These are phyloP conservation scores for Candida smagusa DNA, from an alignment of 1,139 yeast species.

Conservation along the genomic window DNA sequence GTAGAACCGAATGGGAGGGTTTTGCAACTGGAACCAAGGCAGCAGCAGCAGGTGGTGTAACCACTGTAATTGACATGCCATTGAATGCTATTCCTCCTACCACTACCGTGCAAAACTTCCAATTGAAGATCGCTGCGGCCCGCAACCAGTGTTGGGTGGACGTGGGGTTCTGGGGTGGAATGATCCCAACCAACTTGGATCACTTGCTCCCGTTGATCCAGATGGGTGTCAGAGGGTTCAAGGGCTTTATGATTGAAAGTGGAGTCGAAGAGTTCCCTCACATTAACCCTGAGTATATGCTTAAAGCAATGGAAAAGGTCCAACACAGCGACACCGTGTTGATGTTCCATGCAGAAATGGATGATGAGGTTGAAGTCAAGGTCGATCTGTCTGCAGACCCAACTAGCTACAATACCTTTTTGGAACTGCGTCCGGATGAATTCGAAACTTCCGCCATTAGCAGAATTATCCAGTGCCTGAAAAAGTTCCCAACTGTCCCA, in stretches of 20 bases:
- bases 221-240: slow-evolving; percentile 89
- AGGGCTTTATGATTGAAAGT: slow-evolving; percentile 84
- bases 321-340: slow-evolving; percentile 63
- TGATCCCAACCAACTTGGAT: slow-evolving; percentile 71
- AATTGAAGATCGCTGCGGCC: slow-evolving; percentile 74
- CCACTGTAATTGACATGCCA: slow-evolving; percentile 96
- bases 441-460: slow-evolving; percentile 84
- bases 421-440: slow-evolving; percentile 83
- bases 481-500: slow-evolving; percentile 59
- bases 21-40: slow-evolving; percentile 90
- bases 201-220: slow-evolving; percentile 70
- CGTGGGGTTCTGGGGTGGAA: slow-evolving; percentile 95
- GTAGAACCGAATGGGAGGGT: slow-evolving; percentile 95
- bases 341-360: slow-evolving; percentile 94
- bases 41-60: slow-evolving; percentile 94
- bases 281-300: slow-evolving; percentile 59
- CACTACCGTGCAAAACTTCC: slow-evolving; percentile 74
- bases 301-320: slow-evolving; percentile 60
- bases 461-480: slow-evolving; percentile 62
- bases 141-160: slow-evolving; percentile 85
- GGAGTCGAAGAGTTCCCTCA: slow-evolving; percentile 96
- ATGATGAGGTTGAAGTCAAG: slow-evolving; percentile 16
- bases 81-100: slow-evolving; percentile 94
- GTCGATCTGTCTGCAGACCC: slow-evolving; percentile 39
- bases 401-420: slow-evolving; percentile 66